Evolutionary conservation across 768 basidiomycete genomes (phyloP), one percentile per base, ranked within the genome.

Genomic region (Boletus edulis): DNA sequence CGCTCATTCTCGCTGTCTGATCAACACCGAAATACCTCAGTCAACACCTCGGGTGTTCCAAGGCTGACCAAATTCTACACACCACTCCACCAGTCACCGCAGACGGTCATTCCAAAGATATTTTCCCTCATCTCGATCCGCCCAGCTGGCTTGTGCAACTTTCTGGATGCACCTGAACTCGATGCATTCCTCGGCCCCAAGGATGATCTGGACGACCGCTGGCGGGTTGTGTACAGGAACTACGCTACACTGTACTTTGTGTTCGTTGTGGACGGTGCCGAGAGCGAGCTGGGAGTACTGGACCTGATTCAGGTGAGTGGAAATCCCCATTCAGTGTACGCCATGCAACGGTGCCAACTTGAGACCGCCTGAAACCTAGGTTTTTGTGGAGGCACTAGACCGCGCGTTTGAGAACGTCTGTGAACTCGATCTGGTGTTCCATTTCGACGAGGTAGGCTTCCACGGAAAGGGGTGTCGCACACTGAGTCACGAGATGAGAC

Each of bases 171-270:
- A 12, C 91, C 91, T 6, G 90, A 91, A 65, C 80, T 91, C 31
- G 89, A 91, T 67, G 81, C 81, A 13, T 86, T 87, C 62, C 78
- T 91, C 41, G 86, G 84, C 3, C 74, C 70, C 44, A 67, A 71
- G 51, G 76, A 72, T 52, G 78, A 76, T 56, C 77, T 70, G 32
- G 81, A 81, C 48, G 86, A 88, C 61, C 78, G 81, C 67, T 85
- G 91, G 78, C 79, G 90, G 55, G 91, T 98, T 40, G 93, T 98
- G 32, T 98, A 98, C 72, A 78, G 96, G 49, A 93, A 86, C 71
- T 98, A 98, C 69, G 96, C 96, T 4, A 98, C 96, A 2, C 80
- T 99, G 38, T 94, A 92, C 73, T 98, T 99, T 66, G 94, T 96
- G 13, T 95, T 98, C 70, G 92, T 98, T 6, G 95, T 98, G 6